Conservation (phyloP, 176 grass and related monocot species). For the Thinopyrum elongatum region DNA sequence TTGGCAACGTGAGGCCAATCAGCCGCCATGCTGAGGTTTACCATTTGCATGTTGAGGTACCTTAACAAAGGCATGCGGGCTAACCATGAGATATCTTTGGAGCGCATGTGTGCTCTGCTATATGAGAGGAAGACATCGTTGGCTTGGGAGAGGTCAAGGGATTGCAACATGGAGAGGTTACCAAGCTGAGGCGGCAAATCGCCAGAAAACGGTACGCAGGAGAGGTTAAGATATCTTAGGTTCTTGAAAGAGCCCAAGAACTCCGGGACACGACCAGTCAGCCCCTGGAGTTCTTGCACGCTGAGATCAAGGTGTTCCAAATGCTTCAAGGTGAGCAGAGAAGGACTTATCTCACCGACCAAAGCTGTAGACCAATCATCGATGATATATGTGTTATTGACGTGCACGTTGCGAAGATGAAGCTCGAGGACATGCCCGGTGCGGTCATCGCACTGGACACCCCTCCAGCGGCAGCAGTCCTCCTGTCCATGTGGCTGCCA, state of each 20-base stretch:
- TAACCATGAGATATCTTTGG: background rate
- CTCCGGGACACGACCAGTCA: background rate
- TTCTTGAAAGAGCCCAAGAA: background rate
- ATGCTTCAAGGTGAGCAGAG: too few species aligned
- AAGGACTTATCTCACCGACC: too few species aligned
- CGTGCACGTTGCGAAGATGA: too few species aligned
- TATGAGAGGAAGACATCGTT: background rate
- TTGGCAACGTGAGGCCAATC: background rate
- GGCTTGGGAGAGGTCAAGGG: background rate
- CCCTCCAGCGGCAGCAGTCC: too few species aligned
- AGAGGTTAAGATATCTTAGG: slow-evolving; percentile 2
- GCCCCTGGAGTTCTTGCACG: background rate
- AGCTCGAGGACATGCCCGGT: too few species aligned
- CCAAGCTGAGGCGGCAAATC: background rate
- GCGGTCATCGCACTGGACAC: too few species aligned
- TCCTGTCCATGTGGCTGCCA: too few species aligned
- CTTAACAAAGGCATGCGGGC: background rate
- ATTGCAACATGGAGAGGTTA: slow-evolving; percentile 3
- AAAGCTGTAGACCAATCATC: too few species aligned
- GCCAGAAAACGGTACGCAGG: background rate
- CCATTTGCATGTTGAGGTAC: background rate
- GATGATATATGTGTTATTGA: too few species aligned
- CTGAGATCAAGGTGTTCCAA: background rate
- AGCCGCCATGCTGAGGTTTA: background rate
- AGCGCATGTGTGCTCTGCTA: background rate